These are phyloP conservation scores for Trametes sp. DNA, from an alignment of 1,284 basidiomycete genomes.

Conservation along the genomic window DNA sequence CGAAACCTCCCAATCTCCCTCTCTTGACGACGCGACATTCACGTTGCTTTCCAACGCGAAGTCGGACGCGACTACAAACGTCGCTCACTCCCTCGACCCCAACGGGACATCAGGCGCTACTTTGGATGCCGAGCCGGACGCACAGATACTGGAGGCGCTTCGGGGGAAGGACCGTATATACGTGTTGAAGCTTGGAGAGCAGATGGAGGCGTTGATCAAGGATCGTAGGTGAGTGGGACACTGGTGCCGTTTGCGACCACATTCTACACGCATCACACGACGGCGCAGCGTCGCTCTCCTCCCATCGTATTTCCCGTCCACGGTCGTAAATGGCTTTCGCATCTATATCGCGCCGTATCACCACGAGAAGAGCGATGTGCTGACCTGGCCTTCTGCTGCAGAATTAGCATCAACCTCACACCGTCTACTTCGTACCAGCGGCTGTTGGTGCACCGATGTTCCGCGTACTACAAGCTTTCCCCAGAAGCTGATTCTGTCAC, in stretches of 20 bases:
- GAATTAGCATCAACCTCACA: constrained; percentile 65
- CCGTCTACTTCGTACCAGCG: constrained; percentile 82
- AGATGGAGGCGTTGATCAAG: constrained; percentile 77
- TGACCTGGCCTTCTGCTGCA: constrained; percentile 42
- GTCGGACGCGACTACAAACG: constrained; percentile 30
- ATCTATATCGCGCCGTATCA: not conserved
- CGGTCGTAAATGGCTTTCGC: not conserved
- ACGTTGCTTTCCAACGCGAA: constrained; percentile 31
- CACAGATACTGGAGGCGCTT: constrained; percentile 83
- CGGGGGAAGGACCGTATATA: constrained; percentile 85
- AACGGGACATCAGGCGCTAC: constrained; percentile 22
- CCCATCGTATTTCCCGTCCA: not conserved
- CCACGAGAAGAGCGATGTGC: not conserved
- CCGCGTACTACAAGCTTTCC: constrained; percentile 73
- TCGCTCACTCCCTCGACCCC: constrained; percentile 20
- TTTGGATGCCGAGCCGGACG: constrained; percentile 61
- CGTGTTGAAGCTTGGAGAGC: constrained; percentile 83
- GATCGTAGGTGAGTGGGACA: constrained; percentile 66
- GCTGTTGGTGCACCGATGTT: constrained; percentile 83
- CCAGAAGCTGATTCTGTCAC: constrained; percentile 71
- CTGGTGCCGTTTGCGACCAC: not conserved
- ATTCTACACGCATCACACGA: constrained; percentile 15
- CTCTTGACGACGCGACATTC: constrained; percentile 32
- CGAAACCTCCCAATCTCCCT: constrained; percentile 35
- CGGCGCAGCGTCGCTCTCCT: not conserved